Evolutionary conservation across 2,329 filamentous ascomycete genomes (phyloP), one percentile per base, ranked within the genome.

Genomic region (Pseudogymnoascus sp.): DNA sequence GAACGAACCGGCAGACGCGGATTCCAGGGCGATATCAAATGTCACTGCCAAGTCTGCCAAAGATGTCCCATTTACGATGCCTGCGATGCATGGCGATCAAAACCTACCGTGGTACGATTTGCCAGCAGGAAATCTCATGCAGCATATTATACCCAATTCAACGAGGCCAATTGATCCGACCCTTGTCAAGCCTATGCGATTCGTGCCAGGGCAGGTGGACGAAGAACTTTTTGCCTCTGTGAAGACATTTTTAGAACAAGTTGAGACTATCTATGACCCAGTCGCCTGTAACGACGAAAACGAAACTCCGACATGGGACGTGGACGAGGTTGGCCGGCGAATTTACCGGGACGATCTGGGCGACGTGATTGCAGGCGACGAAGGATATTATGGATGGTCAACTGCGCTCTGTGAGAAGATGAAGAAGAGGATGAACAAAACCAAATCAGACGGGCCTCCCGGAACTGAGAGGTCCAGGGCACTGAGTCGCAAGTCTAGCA

Each of bases 341-440:
- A 78, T 91, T 61, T 76, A 86, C 16, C 73, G 84, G 2, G 85
- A 91, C 68, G 84, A 87, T 67, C 10, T 60, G 18, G 59, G 59
- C 21, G 84, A 88, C 2, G 76, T 73, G n/a, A 69, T 87, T 1
- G 72, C 86, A 5, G 79, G 81, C 5, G 87, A 86, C 1, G 86
- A 90, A 66, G 90, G 89, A 0, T 95, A 95, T 73, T 95, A 95
- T 72, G 92, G 91, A 65, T 96, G 92, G 92, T 93, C 91, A 4
- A 82, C 84, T 40, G 78, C 79, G 0, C 94, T 96, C 68, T 95
- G 90, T 72, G 80, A 90, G 67, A 89, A 88, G 70, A 94, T 94
- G 88, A 91, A 88, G 75, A 76, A 79, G 60, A 78, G 82, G 38
- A 71, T 69, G 63, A 71, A 69, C n/a, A 42, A 65, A 1, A 65